Base-by-base conservation (phyloP, 352 stramenopile species). In the Globisporangium spiculum region DNA sequence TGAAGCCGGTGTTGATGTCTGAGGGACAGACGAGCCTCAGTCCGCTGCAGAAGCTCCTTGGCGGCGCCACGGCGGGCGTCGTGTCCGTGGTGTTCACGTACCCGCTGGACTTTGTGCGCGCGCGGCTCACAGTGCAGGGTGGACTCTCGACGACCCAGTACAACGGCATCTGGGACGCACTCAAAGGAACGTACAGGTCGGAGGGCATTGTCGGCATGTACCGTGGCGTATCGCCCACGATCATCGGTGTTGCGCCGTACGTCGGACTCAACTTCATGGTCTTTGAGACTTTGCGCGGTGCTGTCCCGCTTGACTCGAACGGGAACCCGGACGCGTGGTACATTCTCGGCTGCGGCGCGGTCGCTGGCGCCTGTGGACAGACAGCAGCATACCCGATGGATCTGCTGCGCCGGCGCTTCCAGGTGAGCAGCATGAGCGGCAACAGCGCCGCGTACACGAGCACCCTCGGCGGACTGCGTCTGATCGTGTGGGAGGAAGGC, bases 191-290 rank as follows among this genome's bases (percentile, higher is more conserved):
- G 12, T 62, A 85, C 32, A 75, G 76, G 18, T 70, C 81, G 0
- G 86, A 93, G 64, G 84, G 86, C 46, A 57, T 91, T 20, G 65
- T 71, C 32, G 83, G 75, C 1, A 68, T 94, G 54, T 93, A 93
- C 61, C 64, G 81, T 10, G 86, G 86, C 27, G 73, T 92, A 44
- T 57, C 81, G 50, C 83, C 83, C 7, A 92, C 81, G 0, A 74
- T 92, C 59, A 76, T 88, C 26, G 83, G 86, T 62, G 84, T 94
- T 60, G 83, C 82, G 16, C 84, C 86, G 4, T 93, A 94, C 62
- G 81, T 90, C 4, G 84, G 84, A 0, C 75, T 92, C 32, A 92
- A 94, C 62, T 93, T 93, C 46, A 86, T 86, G 59, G 79, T 93
- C 10, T 94, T 91, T 52, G 81, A 91, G 72, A 86, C 77, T 18